Conservation (phyloP, 177 flowering plant species). For the Vitis hybrid region DNA sequence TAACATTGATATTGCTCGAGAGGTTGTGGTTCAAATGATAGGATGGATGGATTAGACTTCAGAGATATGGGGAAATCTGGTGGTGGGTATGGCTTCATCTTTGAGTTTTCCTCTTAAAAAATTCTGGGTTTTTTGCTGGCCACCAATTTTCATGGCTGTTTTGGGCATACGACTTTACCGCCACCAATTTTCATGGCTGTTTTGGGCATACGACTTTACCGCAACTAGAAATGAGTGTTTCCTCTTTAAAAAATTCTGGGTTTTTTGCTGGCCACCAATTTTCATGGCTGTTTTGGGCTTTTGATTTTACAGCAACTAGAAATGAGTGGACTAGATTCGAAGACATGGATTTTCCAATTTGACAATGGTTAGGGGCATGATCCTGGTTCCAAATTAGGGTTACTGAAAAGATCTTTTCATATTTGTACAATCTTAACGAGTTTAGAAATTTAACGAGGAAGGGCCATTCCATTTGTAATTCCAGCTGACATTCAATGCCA, state of each 20-base stretch:
- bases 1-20: background rate
- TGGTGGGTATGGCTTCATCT: background rate
- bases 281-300: too few species aligned
- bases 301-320: background rate
- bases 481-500: too few species aligned
- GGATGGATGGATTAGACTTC: slow-evolving; percentile 8
- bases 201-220: background rate
- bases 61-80: background rate
- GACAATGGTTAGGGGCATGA: too few species aligned
- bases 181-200: background rate
- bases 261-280: background rate
- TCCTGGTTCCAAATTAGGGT: too few species aligned
- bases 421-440: too few species aligned
- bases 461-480: too few species aligned
- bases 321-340: too few species aligned
- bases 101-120: background rate
- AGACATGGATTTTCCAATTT: too few species aligned
- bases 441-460: too few species aligned
- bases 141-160: background rate
- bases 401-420: too few species aligned
- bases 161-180: background rate
- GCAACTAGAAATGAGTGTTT: too few species aligned
- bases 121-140: background rate
- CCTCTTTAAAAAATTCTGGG: too few species aligned
- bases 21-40: background rate